Base-by-base conservation (phyloP, 495 filamentous ascomycete genomes). In the Rhypophila decipiens region DNA sequence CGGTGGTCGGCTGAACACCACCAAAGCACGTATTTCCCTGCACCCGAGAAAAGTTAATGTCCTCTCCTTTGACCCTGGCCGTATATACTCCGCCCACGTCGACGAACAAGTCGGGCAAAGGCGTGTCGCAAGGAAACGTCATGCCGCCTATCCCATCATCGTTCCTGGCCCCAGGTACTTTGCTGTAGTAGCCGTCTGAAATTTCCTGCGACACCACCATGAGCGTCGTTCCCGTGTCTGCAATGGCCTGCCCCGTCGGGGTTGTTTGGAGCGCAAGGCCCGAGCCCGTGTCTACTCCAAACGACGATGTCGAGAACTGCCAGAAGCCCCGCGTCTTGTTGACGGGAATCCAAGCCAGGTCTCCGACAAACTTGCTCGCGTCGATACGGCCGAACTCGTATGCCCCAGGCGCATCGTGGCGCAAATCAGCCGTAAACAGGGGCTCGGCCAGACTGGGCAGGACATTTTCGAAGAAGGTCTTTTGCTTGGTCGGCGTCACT, bases 391-490 rank as follows among this genome's bases (percentile, higher is more conserved):
- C 88, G 63, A 93, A 93, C 46, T 88, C 83, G 60, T 90, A 95
- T 49, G 77, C 74, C 36, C 88, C 87, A 5, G 73, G 69, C 18
- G 63, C 68, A 44, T 78, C 71, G 17, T 74, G 64, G 47, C 81
- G 79, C 34, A 93, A 77, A 39, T 83, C 76, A 20, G 83, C 83
- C 2, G 86, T 85, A 64, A 93, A 85, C 19, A 93, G 64, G 4
- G 87, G 86, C 54, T 78, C 65, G 31, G 79, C 74, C 19, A 95
- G 78, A 9, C 62, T 63, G 19, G 69, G 47, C 52, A 79, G 75
- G 39, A 86, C 69, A 58, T 88, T 90, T 48, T 88, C 86, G 63
- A 93, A 91, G 65, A 90, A 93, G 22, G 87, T 93, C 57, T 80
- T 80, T 59, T 88, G 83, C 51, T 69, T 70, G 12, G 71, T 61